These are phyloP conservation scores for Cladosporium halotolerans DNA, from an alignment of 2,329 filamentous ascomycete genomes.

Conservation along the genomic window DNA sequence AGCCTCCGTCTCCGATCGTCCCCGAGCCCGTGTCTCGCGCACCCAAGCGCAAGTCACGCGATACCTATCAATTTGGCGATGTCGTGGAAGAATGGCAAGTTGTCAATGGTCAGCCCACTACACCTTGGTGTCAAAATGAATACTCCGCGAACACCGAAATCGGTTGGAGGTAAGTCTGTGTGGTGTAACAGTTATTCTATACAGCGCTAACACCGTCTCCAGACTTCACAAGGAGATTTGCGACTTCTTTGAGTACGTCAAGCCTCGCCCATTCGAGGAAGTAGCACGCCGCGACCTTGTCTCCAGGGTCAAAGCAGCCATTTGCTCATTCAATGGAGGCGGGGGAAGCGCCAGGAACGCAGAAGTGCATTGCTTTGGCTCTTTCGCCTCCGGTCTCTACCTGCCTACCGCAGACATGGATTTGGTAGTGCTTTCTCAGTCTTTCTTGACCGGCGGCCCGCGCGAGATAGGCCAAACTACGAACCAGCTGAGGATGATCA, in stretches of 20 bases:
- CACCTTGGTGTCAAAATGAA: slow-evolving; percentile 58
- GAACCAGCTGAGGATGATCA: slow-evolving; percentile 56
- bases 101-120: slow-evolving; percentile 32
- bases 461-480: slow-evolving; percentile 35
- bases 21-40: slow-evolving; percentile 6
- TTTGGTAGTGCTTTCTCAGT: slow-evolving; percentile 65
- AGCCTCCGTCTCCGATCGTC: slow-evolving; percentile 5
- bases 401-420: slow-evolving; percentile 87
- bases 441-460: slow-evolving; percentile 1
- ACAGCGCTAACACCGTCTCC: background rate
- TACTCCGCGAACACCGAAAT: slow-evolving; percentile 15
- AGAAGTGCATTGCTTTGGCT: slow-evolving; percentile 76
- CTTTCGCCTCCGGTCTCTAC: slow-evolving; percentile 73
- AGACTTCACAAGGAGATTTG: slow-evolving; percentile 81
- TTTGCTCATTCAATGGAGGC: slow-evolving; percentile 39
- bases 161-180: slow-evolving; percentile 21
- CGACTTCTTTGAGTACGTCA: slow-evolving; percentile 82
- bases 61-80: slow-evolving; percentile 20
- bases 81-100: slow-evolving; percentile 41
- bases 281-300: slow-evolving; percentile 67
- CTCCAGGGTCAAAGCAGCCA: slow-evolving; percentile 55
- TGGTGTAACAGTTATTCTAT: slow-evolving; percentile 30
- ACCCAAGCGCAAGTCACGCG: slow-evolving; percentile 60
- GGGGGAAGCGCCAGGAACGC: slow-evolving; percentile 38
- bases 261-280: slow-evolving; percentile 70